Percentiles rank a stretch among this genome's conserved stretches.
These are phyloP conservation scores for Suhomyces xylopsoci DNA, from an alignment of 805 yeast species.

Conservation along the genomic window DNA sequence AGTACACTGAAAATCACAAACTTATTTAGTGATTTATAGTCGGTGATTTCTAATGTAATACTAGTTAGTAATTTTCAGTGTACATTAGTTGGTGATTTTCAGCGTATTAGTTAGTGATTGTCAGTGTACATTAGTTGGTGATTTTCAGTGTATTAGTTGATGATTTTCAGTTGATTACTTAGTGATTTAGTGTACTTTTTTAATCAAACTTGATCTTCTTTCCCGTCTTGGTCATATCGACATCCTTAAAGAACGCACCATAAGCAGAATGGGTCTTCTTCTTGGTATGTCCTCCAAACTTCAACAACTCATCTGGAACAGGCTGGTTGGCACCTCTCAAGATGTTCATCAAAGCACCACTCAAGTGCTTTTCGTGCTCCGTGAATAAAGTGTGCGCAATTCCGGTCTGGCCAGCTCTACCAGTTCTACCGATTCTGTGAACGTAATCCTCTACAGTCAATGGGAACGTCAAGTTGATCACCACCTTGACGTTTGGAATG, in stretches of 20 bases:
- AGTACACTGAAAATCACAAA: too few relatives aligned
- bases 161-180: too few relatives aligned
- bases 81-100: too few relatives aligned
- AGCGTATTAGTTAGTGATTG: too few relatives aligned
- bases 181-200: too few relatives aligned
- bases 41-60: too few relatives aligned
- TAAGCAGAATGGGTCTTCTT: slow-evolving; percentile 97
- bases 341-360: slow-evolving; percentile 91
- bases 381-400: slow-evolving; percentile 94
- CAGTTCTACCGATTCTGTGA: slow-evolving; percentile 96
- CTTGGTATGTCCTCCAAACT: slow-evolving; percentile 96
- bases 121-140: too few relatives aligned
- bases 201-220: slow-evolving; percentile 77
- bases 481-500: slow-evolving; percentile 95
- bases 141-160: too few relatives aligned
- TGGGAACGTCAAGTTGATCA: slow-evolving; percentile 93
- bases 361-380: slow-evolving; percentile 92
- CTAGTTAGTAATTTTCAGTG: too few relatives aligned
- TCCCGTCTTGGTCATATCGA: slow-evolving; percentile 77
- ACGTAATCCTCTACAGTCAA: slow-evolving; percentile 95
- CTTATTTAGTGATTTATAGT: too few relatives aligned
- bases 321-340: slow-evolving; percentile 91
- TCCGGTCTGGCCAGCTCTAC: slow-evolving; percentile 95
- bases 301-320: slow-evolving; percentile 91
- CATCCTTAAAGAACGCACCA: slow-evolving; percentile 95